Percentiles rank a stretch among this genome's conserved stretches.
These are phyloP conservation scores for Clitopilus hobsonii DNA, from an alignment of 768 basidiomycete genomes.

Conservation along the genomic window DNA sequence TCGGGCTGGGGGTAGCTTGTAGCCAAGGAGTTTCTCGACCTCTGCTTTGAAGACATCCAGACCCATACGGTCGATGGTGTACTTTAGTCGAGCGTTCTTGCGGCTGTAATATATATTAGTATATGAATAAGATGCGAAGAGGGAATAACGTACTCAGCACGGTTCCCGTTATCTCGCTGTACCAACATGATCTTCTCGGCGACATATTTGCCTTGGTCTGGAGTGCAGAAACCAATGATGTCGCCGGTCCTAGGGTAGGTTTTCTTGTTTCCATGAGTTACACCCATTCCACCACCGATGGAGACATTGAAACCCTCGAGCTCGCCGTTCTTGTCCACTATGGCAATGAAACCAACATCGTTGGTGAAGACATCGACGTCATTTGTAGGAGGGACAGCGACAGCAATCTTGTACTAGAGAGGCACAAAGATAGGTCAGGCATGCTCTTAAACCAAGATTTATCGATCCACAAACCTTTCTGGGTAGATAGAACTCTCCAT, in stretches of 20 bases:
- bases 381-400: slow-evolving; percentile 94
- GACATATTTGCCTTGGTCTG: slow-evolving; percentile 78
- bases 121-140: not conserved
- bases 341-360: slow-evolving; percentile 96
- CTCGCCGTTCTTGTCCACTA: slow-evolving; percentile 70
- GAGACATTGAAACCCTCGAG: slow-evolving; percentile 92
- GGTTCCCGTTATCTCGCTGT: slow-evolving; percentile 95
- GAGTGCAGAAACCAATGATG: slow-evolving; percentile 88
- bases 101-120: slow-evolving; percentile 34
- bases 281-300: slow-evolving; percentile 98
- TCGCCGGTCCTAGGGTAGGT: slow-evolving; percentile 91
- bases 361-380: slow-evolving; percentile 95
- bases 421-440: not conserved
- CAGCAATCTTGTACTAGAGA: slow-evolving; percentile 89
- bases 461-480: slow-evolving; percentile 60
- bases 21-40: slow-evolving; percentile 87
- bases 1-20: slow-evolving; percentile 65
- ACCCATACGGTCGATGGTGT: slow-evolving; percentile 96
- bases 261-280: slow-evolving; percentile 98
- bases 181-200: slow-evolving; percentile 93
- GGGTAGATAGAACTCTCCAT: slow-evolving; percentile 95
- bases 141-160: slow-evolving; percentile 66
- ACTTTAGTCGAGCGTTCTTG: slow-evolving; percentile 90
- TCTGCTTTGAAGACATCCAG: slow-evolving; percentile 81
- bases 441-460: not conserved